Evolutionary conservation across 192 early-diverging fungal genomes (phyloP).

Genomic region (Pilaira anomala): DNA sequence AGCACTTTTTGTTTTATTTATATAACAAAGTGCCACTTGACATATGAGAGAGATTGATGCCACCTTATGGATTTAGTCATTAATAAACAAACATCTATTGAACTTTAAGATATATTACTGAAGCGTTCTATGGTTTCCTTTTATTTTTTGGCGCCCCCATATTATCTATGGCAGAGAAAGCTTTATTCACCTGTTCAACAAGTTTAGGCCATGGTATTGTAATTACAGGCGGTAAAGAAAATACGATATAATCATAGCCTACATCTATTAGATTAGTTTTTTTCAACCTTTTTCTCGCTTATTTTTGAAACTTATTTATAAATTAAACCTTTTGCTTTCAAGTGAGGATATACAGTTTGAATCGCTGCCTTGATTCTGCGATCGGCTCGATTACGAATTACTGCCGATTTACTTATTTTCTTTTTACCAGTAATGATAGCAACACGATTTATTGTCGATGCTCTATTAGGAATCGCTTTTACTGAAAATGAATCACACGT

Average conservation of each 20-base stretch:
- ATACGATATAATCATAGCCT: slow-evolving; percentile 16
- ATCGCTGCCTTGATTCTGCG: slow-evolving; percentile 8
- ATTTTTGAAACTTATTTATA: no score
- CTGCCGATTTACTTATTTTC: slow-evolving; percentile 13
- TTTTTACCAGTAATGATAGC: slow-evolving; percentile 17
- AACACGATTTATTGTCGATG: background rate
- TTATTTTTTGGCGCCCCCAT: background rate
- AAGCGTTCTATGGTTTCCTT: no score
- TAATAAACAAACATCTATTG: no score
- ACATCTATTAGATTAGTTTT: background rate
- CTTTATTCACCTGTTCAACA: background rate
- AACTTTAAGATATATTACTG: no score
- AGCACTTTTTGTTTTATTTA: no score
- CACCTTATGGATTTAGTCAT: no score
- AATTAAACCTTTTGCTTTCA: background rate
- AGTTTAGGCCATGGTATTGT: background rate
- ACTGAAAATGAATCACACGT: background rate
- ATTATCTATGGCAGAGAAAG: background rate
- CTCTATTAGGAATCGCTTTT: slow-evolving; percentile 1
- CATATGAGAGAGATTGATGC: no score
- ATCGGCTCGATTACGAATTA: slow-evolving; percentile 7
- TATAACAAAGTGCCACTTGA: no score
- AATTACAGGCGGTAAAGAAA: background rate
- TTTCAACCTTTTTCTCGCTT: no score
- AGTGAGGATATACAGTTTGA: background rate